phyloP scores from a whole-genome alignment of 2,329 filamentous ascomycete species.

The Colletotrichum sp. region DNA sequence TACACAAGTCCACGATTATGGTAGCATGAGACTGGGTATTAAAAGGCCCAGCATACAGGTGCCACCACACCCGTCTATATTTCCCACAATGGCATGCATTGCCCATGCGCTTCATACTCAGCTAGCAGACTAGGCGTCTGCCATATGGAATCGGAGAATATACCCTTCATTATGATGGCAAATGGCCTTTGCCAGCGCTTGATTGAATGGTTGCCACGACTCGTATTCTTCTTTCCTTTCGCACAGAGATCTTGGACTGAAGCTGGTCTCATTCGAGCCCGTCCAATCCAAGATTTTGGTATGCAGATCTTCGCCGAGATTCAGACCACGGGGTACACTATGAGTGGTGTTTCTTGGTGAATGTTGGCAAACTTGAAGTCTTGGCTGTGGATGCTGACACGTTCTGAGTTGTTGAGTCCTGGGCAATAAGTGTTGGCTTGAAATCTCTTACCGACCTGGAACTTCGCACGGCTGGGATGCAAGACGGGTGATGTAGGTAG shows the following conservation, averaged over 20 bases:
- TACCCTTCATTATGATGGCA: not conserved
- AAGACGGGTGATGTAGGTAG: not conserved
- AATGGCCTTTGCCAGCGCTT: not conserved
- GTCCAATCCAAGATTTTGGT: not conserved
- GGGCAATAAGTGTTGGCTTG: not conserved
- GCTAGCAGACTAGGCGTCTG: not conserved
- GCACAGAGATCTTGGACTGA: not conserved
- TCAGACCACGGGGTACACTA: not conserved
- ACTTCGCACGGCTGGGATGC: not conserved
- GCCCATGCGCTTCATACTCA: too few relatives aligned
- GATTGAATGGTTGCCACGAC: not conserved
- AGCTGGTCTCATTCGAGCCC: not conserved
- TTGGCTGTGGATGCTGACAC: not conserved
- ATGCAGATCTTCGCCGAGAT: not conserved
- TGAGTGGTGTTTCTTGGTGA: not conserved
- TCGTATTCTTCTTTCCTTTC: not conserved
- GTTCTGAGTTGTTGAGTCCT: not conserved
- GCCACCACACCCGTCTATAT: too few relatives aligned
- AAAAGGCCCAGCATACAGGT: fast-evolving
- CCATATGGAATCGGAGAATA: not conserved
- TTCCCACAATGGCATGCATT: too few relatives aligned
- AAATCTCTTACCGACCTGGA: not conserved
- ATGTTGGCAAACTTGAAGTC: not conserved
- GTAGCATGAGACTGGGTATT: too few relatives aligned
- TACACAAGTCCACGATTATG: too few relatives aligned